Percentiles rank a stretch among this genome's conserved stretches.
Evolutionary conservation across 805 yeast species (phyloP).

Genomic region (Suhomyces kilbournensis): DNA sequence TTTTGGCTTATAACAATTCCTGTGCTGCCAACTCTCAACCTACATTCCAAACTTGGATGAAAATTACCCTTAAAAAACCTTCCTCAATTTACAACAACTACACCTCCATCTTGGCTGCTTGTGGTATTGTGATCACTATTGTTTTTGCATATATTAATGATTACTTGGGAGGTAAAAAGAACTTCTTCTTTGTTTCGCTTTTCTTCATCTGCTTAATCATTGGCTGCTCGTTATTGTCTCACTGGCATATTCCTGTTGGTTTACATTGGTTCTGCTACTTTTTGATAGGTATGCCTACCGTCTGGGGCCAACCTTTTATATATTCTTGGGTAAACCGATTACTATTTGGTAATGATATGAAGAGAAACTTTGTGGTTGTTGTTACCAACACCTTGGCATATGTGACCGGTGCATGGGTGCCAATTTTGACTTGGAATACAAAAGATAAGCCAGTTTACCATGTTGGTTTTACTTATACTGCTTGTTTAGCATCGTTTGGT

Average conservation of each 20-base stretch:
- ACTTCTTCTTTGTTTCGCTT: slow-evolving; percentile 32
- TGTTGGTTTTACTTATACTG: slow-evolving; percentile 16
- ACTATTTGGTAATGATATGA: slow-evolving; percentile 42
- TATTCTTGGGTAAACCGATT: slow-evolving; percentile 55
- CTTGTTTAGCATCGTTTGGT: slow-evolving; percentile 30
- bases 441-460: slow-evolving; percentile 29
- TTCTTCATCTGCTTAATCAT: slow-evolving; percentile 40
- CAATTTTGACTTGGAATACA: slow-evolving; percentile 41
- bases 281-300: slow-evolving; percentile 44
- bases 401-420: slow-evolving; percentile 39
- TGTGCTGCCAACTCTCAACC: slow-evolving; percentile 34
- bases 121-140: slow-evolving; percentile 3
- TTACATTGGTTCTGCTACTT: slow-evolving; percentile 52
- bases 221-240: slow-evolving; percentile 43
- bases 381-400: slow-evolving; percentile 38
- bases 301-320: slow-evolving; percentile 57
- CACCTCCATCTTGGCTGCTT: slow-evolving; percentile 29
- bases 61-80: slow-evolving; percentile 23
- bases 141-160: slow-evolving; percentile 22
- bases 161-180: slow-evolving; percentile 31
- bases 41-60: slow-evolving; percentile 39
- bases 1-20: slow-evolving; percentile 35
- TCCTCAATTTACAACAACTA: slow-evolving; percentile 31
- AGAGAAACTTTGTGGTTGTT: slow-evolving; percentile 38
- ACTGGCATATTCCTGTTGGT: slow-evolving; percentile 49